phyloP scores from a whole-genome alignment of 2,329 filamentous ascomycete species.

The Penicillium freii region DNA sequence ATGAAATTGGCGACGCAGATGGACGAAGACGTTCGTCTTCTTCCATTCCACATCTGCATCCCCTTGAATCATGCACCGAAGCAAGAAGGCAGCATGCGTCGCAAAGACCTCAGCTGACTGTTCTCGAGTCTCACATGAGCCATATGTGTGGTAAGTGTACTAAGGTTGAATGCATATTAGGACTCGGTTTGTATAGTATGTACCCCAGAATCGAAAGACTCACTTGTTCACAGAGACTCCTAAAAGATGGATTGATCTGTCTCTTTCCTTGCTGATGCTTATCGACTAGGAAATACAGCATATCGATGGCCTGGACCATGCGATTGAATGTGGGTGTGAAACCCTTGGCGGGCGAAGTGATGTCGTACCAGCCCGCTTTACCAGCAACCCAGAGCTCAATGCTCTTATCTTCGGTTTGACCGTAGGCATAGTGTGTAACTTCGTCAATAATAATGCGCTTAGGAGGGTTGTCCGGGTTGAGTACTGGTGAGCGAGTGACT shows the following conservation, averaged over 20 bases:
- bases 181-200: background rate
- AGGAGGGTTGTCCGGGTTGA: conserved; percentile 40
- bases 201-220: conserved; percentile 6
- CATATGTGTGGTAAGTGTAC: conserved; percentile 45
- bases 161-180: conserved; percentile 16
- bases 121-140: conserved; percentile 44
- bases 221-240: conserved; percentile 44
- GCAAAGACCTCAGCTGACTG: conserved; percentile 49
- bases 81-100: conserved; percentile 46
- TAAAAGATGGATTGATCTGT: conserved; percentile 37
- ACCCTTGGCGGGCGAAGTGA: conserved; percentile 50
- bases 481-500: conserved; percentile 27
- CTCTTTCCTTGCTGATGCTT: conserved; percentile 47
- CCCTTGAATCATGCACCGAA: conserved; percentile 48
- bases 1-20: conserved; percentile 45
- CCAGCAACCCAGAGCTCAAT: conserved; percentile 62
- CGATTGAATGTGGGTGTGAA: conserved; percentile 55
- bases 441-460: conserved; percentile 49
- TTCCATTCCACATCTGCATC: conserved; percentile 48
- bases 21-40: conserved; percentile 44
- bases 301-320: conserved; percentile 58
- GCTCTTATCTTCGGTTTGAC: conserved; percentile 54
- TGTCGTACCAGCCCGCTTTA: conserved; percentile 61
- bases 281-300: conserved; percentile 63
- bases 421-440: conserved; percentile 51